A percentile compares a stretch with the other conserved stretches of the same genome.
phyloP scores from a whole-genome alignment of 495 filamentous ascomycete genomes.

The Aspergillus hancockii region DNA sequence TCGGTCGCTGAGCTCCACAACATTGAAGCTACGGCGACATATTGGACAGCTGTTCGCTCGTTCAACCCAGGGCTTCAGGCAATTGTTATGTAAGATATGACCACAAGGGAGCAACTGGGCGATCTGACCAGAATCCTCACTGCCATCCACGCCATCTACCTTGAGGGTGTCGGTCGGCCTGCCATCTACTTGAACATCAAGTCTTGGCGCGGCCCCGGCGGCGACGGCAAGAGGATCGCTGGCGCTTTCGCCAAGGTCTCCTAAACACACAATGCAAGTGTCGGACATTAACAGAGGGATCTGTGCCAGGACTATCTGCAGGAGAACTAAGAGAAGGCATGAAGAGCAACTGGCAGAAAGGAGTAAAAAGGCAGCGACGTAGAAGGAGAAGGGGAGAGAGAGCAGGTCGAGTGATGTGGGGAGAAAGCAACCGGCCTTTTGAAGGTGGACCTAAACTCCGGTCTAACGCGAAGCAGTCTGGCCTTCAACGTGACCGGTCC shows the following conservation, averaged over 20 bases:
- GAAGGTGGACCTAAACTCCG: constrained; percentile 43
- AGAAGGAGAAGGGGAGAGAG: constrained; percentile 27
- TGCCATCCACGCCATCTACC: constrained; percentile 31
- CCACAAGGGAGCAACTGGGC: constrained; percentile 73
- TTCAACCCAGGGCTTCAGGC: constrained; percentile 89
- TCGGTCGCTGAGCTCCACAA: constrained; percentile 77
- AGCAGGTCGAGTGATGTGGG: constrained; percentile 38
- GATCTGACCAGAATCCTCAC: constrained; percentile 53
- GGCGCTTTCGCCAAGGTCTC: constrained; percentile 72
- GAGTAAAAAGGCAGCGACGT: constrained; percentile 15
- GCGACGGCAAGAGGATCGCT: constrained; percentile 49
- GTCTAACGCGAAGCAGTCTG: constrained; percentile 48
- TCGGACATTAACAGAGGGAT: constrained; percentile 70
- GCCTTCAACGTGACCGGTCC: constrained; percentile 40
- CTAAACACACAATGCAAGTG: constrained; percentile 95
- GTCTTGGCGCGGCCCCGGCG: constrained; percentile 49
- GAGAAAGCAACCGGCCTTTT: constrained; percentile 45
- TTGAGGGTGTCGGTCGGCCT: constrained; percentile 36
- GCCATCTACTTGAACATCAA: constrained; percentile 37
- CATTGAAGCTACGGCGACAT: constrained; percentile 87
- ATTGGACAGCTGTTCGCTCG: constrained; percentile 97
- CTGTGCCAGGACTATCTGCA: constrained; percentile 31
- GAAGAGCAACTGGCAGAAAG: constrained; percentile 40
- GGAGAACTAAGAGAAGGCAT: constrained; percentile 44
- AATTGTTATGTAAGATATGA: constrained; percentile 88